Evolutionary conservation across 768 basidiomycete genomes (phyloP).

Genomic region (Collybia nuda): DNA sequence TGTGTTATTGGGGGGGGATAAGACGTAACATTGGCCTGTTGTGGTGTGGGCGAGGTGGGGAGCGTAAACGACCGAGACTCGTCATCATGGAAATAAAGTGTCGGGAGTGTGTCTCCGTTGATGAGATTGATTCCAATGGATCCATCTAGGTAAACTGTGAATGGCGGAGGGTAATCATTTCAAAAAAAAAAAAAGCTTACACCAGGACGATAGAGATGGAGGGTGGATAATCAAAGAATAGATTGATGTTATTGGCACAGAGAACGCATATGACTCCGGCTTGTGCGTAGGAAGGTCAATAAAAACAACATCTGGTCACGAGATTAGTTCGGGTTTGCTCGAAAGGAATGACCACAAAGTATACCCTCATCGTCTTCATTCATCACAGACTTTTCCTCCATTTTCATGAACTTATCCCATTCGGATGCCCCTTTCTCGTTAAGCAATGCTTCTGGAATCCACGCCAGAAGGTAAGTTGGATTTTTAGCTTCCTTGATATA

Average conservation of each 20-base stretch:
- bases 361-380: conserved; percentile 77
- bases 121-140: conserved; percentile 88
- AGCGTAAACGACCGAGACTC: conserved; percentile 81
- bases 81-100: conserved; percentile 95
- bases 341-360: conserved; percentile 8
- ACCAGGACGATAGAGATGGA: conserved; percentile 84
- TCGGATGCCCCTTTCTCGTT: conserved; percentile 81
- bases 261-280: conserved; percentile 93
- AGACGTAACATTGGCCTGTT: conserved; percentile 39
- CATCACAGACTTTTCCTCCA: conserved; percentile 62
- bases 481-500: conserved; percentile 63
- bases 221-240: conserved; percentile 88
- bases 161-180: conserved; percentile 15
- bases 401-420: conserved; percentile 87
- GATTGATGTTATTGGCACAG: conserved; percentile 86
- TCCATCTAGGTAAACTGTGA: conserved; percentile 55
- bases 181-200: no score
- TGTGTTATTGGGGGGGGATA: conserved; percentile 64
- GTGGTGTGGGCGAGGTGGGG: conserved; percentile 38
- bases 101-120: conserved; percentile 82
- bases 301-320: conserved; percentile 67
- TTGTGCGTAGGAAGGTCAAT: conserved; percentile 82
- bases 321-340: neutral
- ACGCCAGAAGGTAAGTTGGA: conserved; percentile 81
- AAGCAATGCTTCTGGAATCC: conserved; percentile 89